Evolutionary conservation across 345 rosid species (phyloP).

Genomic region (Salix brachista): DNA sequence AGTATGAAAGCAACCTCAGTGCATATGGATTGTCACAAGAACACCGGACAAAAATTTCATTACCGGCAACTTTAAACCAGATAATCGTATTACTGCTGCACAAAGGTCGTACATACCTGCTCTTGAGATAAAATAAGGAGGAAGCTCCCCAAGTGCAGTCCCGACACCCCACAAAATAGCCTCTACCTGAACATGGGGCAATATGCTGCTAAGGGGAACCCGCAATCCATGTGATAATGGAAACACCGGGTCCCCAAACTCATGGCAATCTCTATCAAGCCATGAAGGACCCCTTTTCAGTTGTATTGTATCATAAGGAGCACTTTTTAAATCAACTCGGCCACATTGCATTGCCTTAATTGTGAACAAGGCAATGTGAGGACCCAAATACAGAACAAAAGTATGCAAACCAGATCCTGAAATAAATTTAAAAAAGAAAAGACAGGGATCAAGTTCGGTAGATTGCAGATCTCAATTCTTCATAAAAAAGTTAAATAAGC

Average conservation of each 20-base stretch:
- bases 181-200: constrained; percentile 91
- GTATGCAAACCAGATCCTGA: constrained; percentile 98
- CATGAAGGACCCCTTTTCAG: constrained; percentile 81
- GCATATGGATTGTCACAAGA: neutral
- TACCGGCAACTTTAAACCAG: neutral
- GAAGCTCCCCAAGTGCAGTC: constrained; percentile 99
- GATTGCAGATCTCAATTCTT: neutral
- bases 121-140: constrained; percentile 98
- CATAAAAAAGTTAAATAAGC: neutral
- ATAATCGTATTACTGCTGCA: neutral
- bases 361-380: constrained; percentile 93
- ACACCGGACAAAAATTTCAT: neutral
- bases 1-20: neutral
- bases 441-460: neutral
- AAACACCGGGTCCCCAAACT: constrained; percentile 77
- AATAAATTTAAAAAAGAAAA: neutral
- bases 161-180: constrained; percentile 95
- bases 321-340: constrained; percentile 84
- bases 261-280: constrained; percentile 84
- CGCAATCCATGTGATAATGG: constrained; percentile 50
- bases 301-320: constrained; percentile 92
- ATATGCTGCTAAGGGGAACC: constrained; percentile 81
- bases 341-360: constrained; percentile 93
- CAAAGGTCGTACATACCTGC: constrained; percentile 51
- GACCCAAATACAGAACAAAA: constrained; percentile 94